Base-by-base conservation (phyloP, 2,329 filamentous ascomycete genomes). In the Capronia americana region DNA sequence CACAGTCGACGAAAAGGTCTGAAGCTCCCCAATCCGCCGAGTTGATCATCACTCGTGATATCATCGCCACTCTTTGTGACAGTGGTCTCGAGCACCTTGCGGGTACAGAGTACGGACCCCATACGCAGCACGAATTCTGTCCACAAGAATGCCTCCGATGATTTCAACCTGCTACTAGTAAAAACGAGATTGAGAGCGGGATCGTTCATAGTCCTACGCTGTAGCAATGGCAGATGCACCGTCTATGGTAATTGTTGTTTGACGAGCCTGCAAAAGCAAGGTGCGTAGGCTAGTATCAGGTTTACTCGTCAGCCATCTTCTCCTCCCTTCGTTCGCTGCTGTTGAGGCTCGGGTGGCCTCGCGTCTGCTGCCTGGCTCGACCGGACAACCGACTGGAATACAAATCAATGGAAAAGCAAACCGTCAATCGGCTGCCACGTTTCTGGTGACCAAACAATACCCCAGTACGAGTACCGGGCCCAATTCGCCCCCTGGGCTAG, bases 381-480 rank as follows among this genome's bases (percentile, higher is more conserved):
- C 48, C 20, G 38, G 17, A 6, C 38, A n/a, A 5, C 17, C 38
- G 20, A 44, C 38, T 44, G 17, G 17, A 44, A n/a, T n/a, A n/a
- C 38, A 44, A 44, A 44, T n/a, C 17, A n/a, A 24, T 32, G 24
- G 4, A 41, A 61, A 61, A 54, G 30, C 50, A 32, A 30, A 41
- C 63, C 54, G 48, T 46, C 59, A 62, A 44, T 44, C 41, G 34
- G 26, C 17, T 50, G 63, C 63, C 63, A 61, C 63, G 63, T 66
- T 65, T 53, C 30, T 44, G 38, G 38, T 44, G 38, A n/a, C 38
- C 38, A 17, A 44, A n/a, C 38, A 44, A n/a, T 7, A n/a, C 14
- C 2, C 2, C 4, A 17, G 4, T 1, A 41, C 2, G 12, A 17
- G 4, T 1, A 41, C 34, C 11, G 14, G 38, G 34, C 34, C 38